These are phyloP conservation scores for Hansenula lynferdii DNA, from an alignment of 1,139 yeast genomes.

Conservation along the genomic window DNA sequence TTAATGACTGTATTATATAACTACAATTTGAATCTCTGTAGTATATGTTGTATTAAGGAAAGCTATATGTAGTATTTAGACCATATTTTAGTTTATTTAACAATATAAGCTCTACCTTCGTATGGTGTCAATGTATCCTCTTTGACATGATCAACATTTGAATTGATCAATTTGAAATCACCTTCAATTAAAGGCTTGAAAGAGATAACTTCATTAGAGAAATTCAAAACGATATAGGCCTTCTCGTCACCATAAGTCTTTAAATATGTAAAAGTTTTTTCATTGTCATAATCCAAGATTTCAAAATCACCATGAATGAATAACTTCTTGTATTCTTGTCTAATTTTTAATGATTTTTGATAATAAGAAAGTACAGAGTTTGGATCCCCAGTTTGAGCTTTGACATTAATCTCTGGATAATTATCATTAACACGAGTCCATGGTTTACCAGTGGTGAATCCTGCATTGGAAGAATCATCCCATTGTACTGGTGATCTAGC, in stretches of 20 bases:
- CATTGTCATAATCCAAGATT: constrained; percentile 35
- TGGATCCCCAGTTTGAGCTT: constrained; percentile 40
- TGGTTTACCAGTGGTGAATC: constrained; percentile 46
- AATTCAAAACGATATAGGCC: constrained; percentile 43
- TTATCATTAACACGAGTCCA: constrained; percentile 54
- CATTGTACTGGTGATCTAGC: constrained; percentile 60
- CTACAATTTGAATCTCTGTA: too few relatives aligned
- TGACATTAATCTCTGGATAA: constrained; percentile 45
- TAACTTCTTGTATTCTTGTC: constrained; percentile 41
- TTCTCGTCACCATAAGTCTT: constrained; percentile 28
- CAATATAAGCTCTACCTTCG: constrained; percentile 35
- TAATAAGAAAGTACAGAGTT: constrained; percentile 44
- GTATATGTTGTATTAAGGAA: too few relatives aligned
- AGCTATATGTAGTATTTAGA: neutral
- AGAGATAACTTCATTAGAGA: constrained; percentile 25
- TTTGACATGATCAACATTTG: constrained; percentile 19
- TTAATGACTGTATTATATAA: too few relatives aligned
- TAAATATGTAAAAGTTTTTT: constrained; percentile 34
- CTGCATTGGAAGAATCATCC: constrained; percentile 40
- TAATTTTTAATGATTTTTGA: constrained; percentile 35
- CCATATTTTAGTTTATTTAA: neutral
- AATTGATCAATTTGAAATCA: constrained; percentile 27
- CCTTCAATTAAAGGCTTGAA: constrained; percentile 31
- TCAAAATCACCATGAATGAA: constrained; percentile 45
- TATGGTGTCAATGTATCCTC: constrained; percentile 30